These are phyloP conservation scores for Salix koriyanagi DNA, from an alignment of 345 rosid species.

Conservation along the genomic window DNA sequence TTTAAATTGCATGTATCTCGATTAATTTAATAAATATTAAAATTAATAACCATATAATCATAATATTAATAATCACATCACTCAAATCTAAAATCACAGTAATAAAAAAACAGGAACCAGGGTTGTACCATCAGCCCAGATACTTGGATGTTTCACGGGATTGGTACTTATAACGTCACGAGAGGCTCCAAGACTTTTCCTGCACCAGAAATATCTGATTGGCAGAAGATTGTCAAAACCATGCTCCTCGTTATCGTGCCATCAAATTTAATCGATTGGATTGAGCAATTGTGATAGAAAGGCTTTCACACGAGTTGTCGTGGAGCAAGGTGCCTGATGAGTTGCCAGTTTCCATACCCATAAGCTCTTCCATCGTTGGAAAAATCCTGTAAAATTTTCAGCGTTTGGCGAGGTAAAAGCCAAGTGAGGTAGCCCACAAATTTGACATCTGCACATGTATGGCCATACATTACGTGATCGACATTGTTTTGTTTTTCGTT, in stretches of 20 bases:
- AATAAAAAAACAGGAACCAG: no score
- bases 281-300: conserved; percentile 28
- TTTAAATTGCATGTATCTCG: rapidly evolving
- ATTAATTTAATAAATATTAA: no score
- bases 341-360: neutral
- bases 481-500: neutral
- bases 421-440: neutral
- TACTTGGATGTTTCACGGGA: neutral
- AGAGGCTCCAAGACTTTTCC: neutral
- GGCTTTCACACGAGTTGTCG: conserved; percentile 8
- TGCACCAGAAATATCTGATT: neutral
- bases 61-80: no score
- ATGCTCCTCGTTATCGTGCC: neutral
- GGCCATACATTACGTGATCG: neutral
- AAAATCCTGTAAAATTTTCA: neutral
- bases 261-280: conserved; percentile 8
- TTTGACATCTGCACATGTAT: neutral
- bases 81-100: no score
- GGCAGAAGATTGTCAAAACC: neutral
- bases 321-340: conserved; percentile 15
- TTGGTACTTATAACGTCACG: neutral
- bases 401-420: neutral
- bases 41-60: no score
- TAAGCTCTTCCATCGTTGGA: conserved; percentile 1
- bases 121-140: no score